These are phyloP conservation scores for Termitomyces eurrhizus DNA, from an alignment of 768 basidiomycete genomes.

Conservation along the genomic window DNA sequence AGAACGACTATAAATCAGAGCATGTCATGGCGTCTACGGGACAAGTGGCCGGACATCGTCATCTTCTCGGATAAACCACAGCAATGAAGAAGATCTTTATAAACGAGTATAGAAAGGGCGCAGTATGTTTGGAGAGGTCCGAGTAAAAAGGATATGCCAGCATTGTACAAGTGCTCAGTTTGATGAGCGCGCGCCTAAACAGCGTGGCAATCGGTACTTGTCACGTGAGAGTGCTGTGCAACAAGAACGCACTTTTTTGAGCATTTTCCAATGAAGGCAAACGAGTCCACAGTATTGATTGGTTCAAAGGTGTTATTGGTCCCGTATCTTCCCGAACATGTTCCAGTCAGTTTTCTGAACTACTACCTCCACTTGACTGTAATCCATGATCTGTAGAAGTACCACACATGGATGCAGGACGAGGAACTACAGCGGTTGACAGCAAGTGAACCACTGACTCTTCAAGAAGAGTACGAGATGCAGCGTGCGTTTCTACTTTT, in stretches of 20 bases:
- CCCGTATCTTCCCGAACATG: conserved; percentile 67
- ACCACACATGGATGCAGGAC: conserved; percentile 86
- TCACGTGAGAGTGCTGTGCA: background rate
- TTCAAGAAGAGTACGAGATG: conserved; percentile 87
- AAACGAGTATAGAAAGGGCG: background rate
- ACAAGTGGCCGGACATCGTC: background rate
- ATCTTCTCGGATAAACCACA: background rate
- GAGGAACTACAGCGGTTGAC: conserved; percentile 70
- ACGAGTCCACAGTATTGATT: conserved; percentile 60
- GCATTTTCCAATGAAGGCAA: conserved; percentile 54
- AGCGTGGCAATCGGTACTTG: no score
- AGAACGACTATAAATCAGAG: background rate
- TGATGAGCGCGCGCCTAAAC: no score
- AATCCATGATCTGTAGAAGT: conserved; percentile 47
- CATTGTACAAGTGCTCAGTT: background rate
- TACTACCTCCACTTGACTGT: background rate
- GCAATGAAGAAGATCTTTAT: background rate
- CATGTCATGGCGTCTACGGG: background rate
- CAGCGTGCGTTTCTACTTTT: conserved; percentile 49
- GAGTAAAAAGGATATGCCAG: no score
- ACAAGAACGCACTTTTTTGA: background rate
- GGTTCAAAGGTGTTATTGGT: conserved; percentile 71
- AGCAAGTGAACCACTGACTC: conserved; percentile 77
- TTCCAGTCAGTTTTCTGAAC: conserved; percentile 30
- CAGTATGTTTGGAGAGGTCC: background rate